phyloP scores from a whole-genome alignment of 768 basidiomycete genomes.

The Lanmaoa pseudosensibilis region DNA sequence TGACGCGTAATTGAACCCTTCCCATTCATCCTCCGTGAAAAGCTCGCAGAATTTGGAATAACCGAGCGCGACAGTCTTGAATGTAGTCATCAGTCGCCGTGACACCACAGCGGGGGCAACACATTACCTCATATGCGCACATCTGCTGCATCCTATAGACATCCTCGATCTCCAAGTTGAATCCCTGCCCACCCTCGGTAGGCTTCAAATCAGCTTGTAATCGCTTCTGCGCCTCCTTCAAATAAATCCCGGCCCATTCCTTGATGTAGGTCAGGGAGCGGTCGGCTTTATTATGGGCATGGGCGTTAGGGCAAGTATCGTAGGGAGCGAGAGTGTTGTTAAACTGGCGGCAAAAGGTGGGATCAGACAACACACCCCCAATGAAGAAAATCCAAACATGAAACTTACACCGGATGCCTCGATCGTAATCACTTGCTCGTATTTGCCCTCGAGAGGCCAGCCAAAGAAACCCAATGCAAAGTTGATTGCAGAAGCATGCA shows the following conservation, averaged over 20 bases:
- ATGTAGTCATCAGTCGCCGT: background rate
- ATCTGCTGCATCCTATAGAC: slow-evolving; percentile 77
- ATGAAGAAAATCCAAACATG: slow-evolving; percentile 13
- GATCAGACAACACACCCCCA: background rate
- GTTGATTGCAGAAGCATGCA: slow-evolving; percentile 63
- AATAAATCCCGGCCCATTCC: slow-evolving; percentile 72
- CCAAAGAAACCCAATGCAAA: slow-evolving; percentile 78
- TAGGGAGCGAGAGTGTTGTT: slow-evolving; percentile 90
- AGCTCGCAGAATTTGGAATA: slow-evolving; percentile 90
- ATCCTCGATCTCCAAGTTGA: slow-evolving; percentile 63
- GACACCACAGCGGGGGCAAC: background rate
- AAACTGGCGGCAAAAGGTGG: slow-evolving; percentile 41
- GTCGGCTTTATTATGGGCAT: slow-evolving; percentile 43
- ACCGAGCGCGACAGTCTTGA: slow-evolving; percentile 83
- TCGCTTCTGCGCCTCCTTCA: slow-evolving; percentile 61
- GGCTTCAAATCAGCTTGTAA: slow-evolving; percentile 51
- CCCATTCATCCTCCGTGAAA: slow-evolving; percentile 92
- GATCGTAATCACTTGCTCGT: slow-evolving; percentile 76
- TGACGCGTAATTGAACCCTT: slow-evolving; percentile 85
- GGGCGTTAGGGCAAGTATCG: slow-evolving; percentile 73
- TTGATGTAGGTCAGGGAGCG: slow-evolving; percentile 58
- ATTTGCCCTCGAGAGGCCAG: slow-evolving; percentile 68
- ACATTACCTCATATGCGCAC: slow-evolving; percentile 76
- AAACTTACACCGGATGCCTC: slow-evolving; percentile 56
- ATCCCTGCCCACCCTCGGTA: slow-evolving; percentile 39